phyloP scores from a whole-genome alignment of 2,329 filamentous ascomycete genomes.

The Sarocladium strictum region DNA sequence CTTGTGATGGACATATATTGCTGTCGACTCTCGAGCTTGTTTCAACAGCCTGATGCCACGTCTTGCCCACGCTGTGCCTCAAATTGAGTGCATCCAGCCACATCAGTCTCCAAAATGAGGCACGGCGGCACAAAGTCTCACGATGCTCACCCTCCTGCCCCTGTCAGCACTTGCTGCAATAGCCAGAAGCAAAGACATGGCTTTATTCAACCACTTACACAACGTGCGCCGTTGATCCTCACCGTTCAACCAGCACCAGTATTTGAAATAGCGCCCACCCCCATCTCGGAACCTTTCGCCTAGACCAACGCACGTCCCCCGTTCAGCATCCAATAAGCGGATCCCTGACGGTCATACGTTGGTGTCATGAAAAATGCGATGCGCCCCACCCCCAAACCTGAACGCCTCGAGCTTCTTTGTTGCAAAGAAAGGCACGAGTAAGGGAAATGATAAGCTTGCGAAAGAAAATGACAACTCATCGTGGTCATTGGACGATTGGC shows the following conservation, averaged over 20 bases:
- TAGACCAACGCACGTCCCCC: background rate
- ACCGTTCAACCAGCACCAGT: background rate
- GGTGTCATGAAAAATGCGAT: conserved; percentile 3
- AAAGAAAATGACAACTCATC: too few relatives aligned
- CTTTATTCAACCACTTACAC: background rate
- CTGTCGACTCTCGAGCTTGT: too few relatives aligned
- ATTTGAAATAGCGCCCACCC: background rate
- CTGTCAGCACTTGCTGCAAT: background rate
- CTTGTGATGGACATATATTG: too few relatives aligned
- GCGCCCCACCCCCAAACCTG: background rate
- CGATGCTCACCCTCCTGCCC: background rate
- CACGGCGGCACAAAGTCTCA: too few relatives aligned
- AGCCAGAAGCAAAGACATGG: background rate
- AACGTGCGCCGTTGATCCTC: background rate
- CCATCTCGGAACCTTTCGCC: background rate
- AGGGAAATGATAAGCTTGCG: background rate
- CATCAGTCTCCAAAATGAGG: too few relatives aligned
- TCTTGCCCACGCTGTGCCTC: too few relatives aligned
- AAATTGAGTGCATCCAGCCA: too few relatives aligned
- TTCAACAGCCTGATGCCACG: too few relatives aligned
- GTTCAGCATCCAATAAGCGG: background rate
- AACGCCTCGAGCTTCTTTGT: background rate
- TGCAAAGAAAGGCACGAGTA: background rate
- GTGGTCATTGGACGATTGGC: too few relatives aligned
- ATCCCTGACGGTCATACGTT: background rate